A percentile compares a stretch with the other conserved stretches of the same genome.
These are phyloP conservation scores for Neurospora sp. DNA, from an alignment of 2,329 filamentous ascomycete species.

Conservation along the genomic window DNA sequence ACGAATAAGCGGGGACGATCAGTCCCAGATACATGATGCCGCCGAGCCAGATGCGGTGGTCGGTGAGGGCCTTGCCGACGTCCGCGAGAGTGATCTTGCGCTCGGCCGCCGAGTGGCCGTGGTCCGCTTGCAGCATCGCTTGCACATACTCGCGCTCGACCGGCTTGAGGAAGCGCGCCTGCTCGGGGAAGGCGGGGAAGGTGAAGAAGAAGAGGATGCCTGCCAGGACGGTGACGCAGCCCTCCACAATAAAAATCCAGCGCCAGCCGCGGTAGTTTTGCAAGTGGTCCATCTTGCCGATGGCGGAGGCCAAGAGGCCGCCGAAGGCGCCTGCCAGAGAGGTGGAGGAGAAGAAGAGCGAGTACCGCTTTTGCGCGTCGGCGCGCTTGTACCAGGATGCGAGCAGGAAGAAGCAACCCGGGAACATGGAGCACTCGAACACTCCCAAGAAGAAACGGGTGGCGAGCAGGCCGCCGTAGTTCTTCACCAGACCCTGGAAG, in stretches of 20 bases:
- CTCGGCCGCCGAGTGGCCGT: conserved; percentile 56
- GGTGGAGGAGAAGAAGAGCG: conserved; percentile 84
- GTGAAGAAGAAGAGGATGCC: conserved; percentile 56
- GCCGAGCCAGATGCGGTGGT: conserved; percentile 63
- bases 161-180: conserved; percentile 14
- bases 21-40: conserved; percentile 76
- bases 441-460: conserved; percentile 80
- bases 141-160: conserved; percentile 59
- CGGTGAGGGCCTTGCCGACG: conserved; percentile 54
- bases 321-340: conserved; percentile 77
- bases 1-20: conserved; percentile 67
- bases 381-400: conserved; percentile 76
- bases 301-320: conserved; percentile 73
- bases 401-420: conserved; percentile 59
- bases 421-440: conserved; percentile 68
- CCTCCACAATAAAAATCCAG: conserved; percentile 78
- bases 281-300: conserved; percentile 75
- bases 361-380: conserved; percentile 86
- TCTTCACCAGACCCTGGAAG: conserved; percentile 67
- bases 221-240: conserved; percentile 50
- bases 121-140: conserved; percentile 56
- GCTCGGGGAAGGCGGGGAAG: conserved; percentile 52
- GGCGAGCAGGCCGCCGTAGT: conserved; percentile 65
- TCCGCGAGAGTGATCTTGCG: conserved; percentile 49
- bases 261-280: conserved; percentile 63